Evolutionary conservation across 2,329 filamentous ascomycete species (phyloP).

Genomic region (Fusarium sp.): DNA sequence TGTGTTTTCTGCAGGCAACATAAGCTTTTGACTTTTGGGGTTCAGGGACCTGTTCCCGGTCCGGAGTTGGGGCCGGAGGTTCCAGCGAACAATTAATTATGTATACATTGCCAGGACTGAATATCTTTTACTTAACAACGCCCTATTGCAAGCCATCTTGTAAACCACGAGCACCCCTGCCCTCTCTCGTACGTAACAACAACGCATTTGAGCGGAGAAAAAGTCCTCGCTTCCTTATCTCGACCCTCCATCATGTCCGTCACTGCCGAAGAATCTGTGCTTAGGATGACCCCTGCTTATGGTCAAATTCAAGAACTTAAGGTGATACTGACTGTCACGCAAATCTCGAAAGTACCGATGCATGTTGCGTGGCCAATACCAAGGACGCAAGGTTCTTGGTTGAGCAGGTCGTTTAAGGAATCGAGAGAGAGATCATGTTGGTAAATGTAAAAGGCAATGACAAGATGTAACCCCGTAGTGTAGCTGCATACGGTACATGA

Average conservation of each 20-base stretch:
- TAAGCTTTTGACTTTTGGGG: background rate
- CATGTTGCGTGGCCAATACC: no score
- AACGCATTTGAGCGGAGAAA: slow-evolving; percentile 35
- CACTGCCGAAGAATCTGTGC: slow-evolving; percentile 33
- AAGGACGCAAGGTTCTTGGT: no score
- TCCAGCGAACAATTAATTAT: background rate
- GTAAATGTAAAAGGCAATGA: background rate
- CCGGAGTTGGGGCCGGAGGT: slow-evolving; percentile 10
- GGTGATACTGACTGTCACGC: no score
- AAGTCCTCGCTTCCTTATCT: slow-evolving; percentile 22
- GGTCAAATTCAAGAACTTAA: background rate
- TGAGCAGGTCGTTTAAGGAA: no score
- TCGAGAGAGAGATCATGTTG: no score
- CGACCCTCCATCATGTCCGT: slow-evolving; percentile 6
- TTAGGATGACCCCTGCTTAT: slow-evolving; percentile 13
- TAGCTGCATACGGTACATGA: background rate
- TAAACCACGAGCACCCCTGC: slow-evolving; percentile 21
- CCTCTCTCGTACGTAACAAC: slow-evolving; percentile 34
- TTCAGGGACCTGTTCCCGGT: background rate
- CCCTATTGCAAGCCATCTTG: slow-evolving; percentile 26
- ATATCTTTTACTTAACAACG: slow-evolving; percentile 3
- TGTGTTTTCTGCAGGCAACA: background rate
- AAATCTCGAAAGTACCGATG: no score
- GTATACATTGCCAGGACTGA: background rate
- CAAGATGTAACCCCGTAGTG: background rate